Evolutionary conservation across 768 basidiomycete genomes (phyloP).

Genomic region (Rhodosporidiobolus odoratus): DNA sequence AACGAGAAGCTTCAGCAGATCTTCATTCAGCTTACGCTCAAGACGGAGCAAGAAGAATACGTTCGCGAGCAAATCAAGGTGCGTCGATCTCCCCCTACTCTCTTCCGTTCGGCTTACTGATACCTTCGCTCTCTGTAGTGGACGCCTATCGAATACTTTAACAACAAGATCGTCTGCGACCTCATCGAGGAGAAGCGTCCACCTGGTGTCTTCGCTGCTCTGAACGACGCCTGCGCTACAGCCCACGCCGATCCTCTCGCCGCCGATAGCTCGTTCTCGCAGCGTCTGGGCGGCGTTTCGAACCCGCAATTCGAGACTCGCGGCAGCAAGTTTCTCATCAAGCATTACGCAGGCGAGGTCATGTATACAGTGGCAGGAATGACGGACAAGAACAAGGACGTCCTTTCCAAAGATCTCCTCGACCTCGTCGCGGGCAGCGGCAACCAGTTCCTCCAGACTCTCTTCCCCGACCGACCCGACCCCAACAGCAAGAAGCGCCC

Average conservation of each 20-base stretch:
- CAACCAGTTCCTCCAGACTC: conserved; percentile 75
- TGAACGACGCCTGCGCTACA: conserved; percentile 98
- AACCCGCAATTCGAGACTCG: conserved; percentile 94
- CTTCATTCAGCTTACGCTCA: conserved; percentile 96
- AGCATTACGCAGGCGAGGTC: conserved; percentile 97
- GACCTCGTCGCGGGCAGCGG: conserved; percentile 75
- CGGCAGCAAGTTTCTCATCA: conserved; percentile 87
- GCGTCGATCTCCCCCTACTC: neutral
- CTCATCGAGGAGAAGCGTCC: conserved; percentile 94
- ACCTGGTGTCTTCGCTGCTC: conserved; percentile 92
- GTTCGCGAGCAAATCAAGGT: conserved; percentile 90
- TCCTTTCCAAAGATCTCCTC: conserved; percentile 85
- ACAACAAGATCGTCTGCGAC: conserved; percentile 90
- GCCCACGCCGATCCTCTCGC: conserved; percentile 95
- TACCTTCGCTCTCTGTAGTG: conserved; percentile 50
- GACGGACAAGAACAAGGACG: conserved; percentile 99
- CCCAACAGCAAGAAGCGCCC: conserved; percentile 96
- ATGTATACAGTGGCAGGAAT: conserved; percentile 96
- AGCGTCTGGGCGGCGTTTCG: conserved; percentile 64
- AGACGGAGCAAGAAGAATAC: conserved; percentile 99
- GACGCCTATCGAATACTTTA: conserved; percentile 99
- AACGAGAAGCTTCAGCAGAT: conserved; percentile 98
- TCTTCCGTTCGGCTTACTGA: neutral
- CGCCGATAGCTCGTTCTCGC: conserved; percentile 93
- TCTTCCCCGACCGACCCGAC: conserved; percentile 93